Evolutionary conservation across 441 rosid genomes (phyloP), one percentile per base, ranked within the genome.

Genomic region (Brassica hybrid): DNA sequence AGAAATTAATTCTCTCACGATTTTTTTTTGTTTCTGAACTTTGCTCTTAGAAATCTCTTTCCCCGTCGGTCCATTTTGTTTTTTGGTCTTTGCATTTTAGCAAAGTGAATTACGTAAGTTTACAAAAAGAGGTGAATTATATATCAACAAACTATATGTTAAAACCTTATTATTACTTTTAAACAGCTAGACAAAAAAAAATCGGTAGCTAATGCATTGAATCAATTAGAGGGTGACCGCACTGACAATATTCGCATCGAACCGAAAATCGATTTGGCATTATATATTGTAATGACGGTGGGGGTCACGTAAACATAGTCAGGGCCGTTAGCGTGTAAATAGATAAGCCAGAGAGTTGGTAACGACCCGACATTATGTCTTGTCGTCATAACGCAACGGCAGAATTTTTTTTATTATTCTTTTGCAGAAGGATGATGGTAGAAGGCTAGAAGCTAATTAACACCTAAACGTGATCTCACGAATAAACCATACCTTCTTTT

Each of bases 281-380:
- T 38, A 73, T 68, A n/a, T 68, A 27, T 27, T 27, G 32, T 27
- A 27, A 27, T 27, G 32, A 27, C 32, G 32, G 32, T 27, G 77
- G 73, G 81, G 78, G 81, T 11, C 56, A 73, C 54, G 19, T 14
- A 68, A 62, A 10, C 12, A 61, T 4, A 41, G 54, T 12, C 38
- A 67, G 65, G 74, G 74, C 69, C 81, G 77, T 78, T 73, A 68
- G 66, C 65, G 70, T 34, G 54, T 56, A 17, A 14, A 38, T 64
- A 58, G 67, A 57, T 45, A 64, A 64, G 82, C 69, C 83, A 80
- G 71, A 59, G 76, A 34, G 69, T 74, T 74, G 82, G 79, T 80
- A 80, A 80, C 76, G 83, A 80, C 76, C 76, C 73, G 79, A 80
- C 73, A 80, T 25, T 7, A 71, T 23, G 73, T 59, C 67, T 75